A percentile compares a stretch with the other conserved stretches of the same genome.
Evolutionary conservation across 257 asterid species (phyloP).

Genomic region (Cordia subcordata): DNA sequence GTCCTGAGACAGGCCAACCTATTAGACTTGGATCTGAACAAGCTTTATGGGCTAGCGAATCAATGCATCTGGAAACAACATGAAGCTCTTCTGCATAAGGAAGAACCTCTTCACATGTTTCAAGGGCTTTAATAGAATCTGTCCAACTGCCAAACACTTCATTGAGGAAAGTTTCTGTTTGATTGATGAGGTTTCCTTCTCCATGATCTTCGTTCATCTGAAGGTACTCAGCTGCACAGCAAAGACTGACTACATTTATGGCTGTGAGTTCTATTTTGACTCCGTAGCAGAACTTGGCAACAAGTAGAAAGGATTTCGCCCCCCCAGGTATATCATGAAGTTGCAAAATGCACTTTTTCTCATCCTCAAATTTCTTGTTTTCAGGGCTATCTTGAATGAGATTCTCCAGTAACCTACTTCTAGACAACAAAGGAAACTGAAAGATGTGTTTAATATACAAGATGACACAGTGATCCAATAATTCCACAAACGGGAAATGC

Average conservation of each 20-base stretch:
- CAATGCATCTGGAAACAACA: conserved; percentile 69
- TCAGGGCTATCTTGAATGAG: conserved; percentile 40
- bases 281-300: conserved; percentile 81
- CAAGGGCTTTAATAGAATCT: conserved; percentile 70
- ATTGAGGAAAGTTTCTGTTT: conserved; percentile 52
- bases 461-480: not conserved
- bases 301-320: conserved; percentile 68
- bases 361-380: conserved; percentile 14
- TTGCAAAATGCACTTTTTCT: conserved; percentile 32
- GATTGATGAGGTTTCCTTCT: conserved; percentile 62
- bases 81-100: conserved; percentile 67
- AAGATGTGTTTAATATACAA: not conserved
- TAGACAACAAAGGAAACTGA: conserved; percentile 82
- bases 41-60: conserved; percentile 70
- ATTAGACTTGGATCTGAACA: conserved; percentile 58
- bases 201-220: conserved; percentile 83
- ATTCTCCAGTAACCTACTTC: conserved; percentile 67
- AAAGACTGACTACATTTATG: conserved; percentile 58
- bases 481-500: too few species aligned
- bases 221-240: conserved; percentile 84
- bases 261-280: conserved; percentile 68
- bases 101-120: conserved; percentile 74
- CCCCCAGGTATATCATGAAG: conserved; percentile 80
- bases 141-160: conserved; percentile 68
- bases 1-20: conserved; percentile 47